A percentile compares a stretch with the other conserved stretches of the same genome.
phyloP scores from a whole-genome alignment of 2,329 filamentous ascomycete genomes.

The Dothistroma pini region DNA sequence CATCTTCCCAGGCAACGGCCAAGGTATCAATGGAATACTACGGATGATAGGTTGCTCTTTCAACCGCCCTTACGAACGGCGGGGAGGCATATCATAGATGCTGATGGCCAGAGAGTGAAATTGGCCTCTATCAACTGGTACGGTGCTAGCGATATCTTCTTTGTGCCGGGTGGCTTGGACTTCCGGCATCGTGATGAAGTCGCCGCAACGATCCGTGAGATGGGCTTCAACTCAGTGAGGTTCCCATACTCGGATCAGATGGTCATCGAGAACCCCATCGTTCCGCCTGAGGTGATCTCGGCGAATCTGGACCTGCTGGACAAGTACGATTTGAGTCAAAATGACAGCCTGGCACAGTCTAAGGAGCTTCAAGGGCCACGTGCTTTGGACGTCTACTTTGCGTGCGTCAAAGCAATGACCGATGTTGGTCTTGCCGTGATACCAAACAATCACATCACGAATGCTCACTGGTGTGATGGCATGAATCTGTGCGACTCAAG shows the following conservation, averaged over 20 bases:
- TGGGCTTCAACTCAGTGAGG: conserved; percentile 69
- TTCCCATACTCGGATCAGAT: conserved; percentile 67
- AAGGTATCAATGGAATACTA: conserved; percentile 14
- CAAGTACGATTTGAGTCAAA: conserved; percentile 16
- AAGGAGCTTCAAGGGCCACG: conserved; percentile 38
- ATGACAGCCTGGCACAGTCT: conserved; percentile 8
- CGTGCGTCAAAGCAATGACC: conserved; percentile 57
- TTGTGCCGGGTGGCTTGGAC: conserved; percentile 62
- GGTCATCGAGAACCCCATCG: conserved; percentile 57
- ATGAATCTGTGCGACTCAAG: conserved; percentile 63
- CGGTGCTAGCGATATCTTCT: conserved; percentile 64
- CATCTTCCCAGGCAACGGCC: conserved; percentile 5
- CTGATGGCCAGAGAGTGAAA: conserved; percentile 55
- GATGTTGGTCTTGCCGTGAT: conserved; percentile 62
- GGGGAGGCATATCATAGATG: conserved; percentile 60
- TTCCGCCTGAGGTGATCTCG: conserved; percentile 50
- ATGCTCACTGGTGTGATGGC: conserved; percentile 66
- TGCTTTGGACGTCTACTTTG: conserved; percentile 60
- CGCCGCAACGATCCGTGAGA: conserved; percentile 54
- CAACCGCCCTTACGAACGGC: conserved; percentile 56
- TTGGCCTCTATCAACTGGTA: conserved; percentile 68
- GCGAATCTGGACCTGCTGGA: conserved; percentile 58
- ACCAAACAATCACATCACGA: conserved; percentile 68
- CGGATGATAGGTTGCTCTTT: conserved; percentile 36
- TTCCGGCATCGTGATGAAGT: conserved; percentile 60